A percentile compares a stretch with the other conserved stretches of the same genome.
phyloP scores from a whole-genome alignment of 257 asterid genomes.

The Solanum stenotomum region DNA sequence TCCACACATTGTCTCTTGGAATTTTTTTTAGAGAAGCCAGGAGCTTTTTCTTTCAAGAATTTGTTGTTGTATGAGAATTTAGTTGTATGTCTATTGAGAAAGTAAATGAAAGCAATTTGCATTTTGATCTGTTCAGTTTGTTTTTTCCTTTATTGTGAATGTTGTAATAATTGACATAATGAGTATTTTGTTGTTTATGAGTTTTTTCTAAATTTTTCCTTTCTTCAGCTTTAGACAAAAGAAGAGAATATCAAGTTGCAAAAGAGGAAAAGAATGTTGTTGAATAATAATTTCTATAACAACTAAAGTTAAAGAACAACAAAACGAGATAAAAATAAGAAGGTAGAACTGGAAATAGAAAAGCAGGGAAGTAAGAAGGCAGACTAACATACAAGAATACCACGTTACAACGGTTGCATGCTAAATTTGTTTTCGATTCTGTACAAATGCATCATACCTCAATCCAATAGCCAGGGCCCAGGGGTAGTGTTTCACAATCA shows the following conservation, averaged over 20 bases:
- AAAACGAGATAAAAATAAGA: neutral
- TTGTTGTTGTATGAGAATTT: neutral
- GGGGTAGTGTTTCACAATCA: neutral
- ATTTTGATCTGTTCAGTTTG: neutral
- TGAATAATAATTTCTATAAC: neutral
- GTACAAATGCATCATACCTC: neutral
- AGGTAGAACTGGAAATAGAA: neutral
- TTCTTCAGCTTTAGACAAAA: neutral
- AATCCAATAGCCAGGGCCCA: neutral
- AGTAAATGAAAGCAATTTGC: neutral
- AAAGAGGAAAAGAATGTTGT: neutral
- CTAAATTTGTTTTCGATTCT: neutral
- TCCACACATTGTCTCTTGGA: neutral
- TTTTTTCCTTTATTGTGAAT: neutral
- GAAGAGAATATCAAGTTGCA: neutral
- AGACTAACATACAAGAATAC: neutral
- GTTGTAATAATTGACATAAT: neutral
- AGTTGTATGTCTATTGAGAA: neutral
- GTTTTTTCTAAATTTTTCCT: neutral
- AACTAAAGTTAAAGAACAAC: neutral
- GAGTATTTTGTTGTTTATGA: neutral
- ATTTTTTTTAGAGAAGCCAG: neutral
- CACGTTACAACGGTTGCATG: neutral
- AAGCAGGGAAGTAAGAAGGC: neutral
- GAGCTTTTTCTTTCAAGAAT: neutral